Conservation (phyloP, 2,329 filamentous ascomycete species). For the Arthroderma sp. region DNA sequence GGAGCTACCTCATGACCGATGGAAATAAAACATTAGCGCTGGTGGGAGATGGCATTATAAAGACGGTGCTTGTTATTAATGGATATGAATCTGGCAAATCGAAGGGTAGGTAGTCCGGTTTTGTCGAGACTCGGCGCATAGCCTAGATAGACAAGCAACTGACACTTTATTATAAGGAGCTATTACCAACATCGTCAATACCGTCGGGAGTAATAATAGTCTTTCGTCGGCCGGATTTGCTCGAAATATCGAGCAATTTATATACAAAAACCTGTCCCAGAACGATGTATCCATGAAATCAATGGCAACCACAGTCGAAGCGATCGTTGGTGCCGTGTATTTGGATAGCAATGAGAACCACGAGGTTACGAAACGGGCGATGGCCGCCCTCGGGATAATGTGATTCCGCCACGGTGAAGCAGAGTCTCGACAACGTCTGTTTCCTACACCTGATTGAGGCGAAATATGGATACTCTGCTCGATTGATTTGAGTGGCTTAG, state of each 20-base stretch:
- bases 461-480: too few relatives aligned
- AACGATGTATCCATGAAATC: slow-evolving; percentile 8
- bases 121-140: too few relatives aligned
- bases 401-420: too few relatives aligned
- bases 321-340: slow-evolving; percentile 23
- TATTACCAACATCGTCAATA: neutral
- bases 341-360: slow-evolving; percentile 10
- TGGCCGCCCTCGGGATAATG: too few relatives aligned
- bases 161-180: neutral
- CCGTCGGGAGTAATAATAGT: slow-evolving; percentile 5
- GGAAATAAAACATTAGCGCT: slow-evolving; percentile 5
- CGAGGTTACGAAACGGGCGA: too few relatives aligned
- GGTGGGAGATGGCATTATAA: slow-evolving; percentile 5
- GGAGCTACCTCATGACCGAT: neutral
- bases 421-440: too few relatives aligned
- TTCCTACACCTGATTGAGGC: too few relatives aligned
- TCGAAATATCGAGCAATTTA: slow-evolving; percentile 3
- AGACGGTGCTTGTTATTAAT: neutral
- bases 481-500: too few relatives aligned
- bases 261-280: slow-evolving; percentile 12
- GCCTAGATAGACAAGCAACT: neutral
- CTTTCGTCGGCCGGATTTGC: slow-evolving; percentile 8
- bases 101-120: slow-evolving; percentile 5
- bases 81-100: neutral
- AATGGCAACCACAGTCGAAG: slow-evolving; percentile 21